phyloP scores from a whole-genome alignment of 495 filamentous ascomycete species.

The Pseudevernia furfuracea region DNA sequence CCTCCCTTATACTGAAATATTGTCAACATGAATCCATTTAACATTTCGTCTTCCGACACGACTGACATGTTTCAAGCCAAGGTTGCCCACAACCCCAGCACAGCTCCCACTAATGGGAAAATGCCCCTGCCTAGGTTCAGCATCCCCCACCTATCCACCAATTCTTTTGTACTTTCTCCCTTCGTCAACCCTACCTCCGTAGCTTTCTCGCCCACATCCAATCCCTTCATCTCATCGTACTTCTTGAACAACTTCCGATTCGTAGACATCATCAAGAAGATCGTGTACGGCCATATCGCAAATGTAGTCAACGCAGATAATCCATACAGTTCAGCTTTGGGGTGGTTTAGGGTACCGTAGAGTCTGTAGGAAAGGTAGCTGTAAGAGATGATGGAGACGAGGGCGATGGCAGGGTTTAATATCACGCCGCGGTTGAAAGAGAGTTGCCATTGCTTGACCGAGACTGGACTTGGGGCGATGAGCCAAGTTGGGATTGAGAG shows the following conservation, averaged over 20 bases:
- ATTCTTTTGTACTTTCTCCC: constrained; percentile 37
- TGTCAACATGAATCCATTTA: background rate
- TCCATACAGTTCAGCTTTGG: constrained; percentile 34
- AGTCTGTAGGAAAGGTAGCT: constrained; percentile 40
- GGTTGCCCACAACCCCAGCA: constrained; percentile 22
- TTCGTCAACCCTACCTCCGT: constrained; percentile 31
- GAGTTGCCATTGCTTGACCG: constrained; percentile 44
- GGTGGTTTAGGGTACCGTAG: constrained; percentile 20
- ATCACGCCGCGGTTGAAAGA: constrained; percentile 32
- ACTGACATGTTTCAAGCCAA: constrained; percentile 1
- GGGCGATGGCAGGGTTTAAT: constrained; percentile 31
- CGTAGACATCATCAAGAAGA: constrained; percentile 36
- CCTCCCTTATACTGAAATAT: background rate
- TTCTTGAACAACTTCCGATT: constrained; percentile 38
- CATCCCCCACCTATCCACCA: constrained; percentile 50
- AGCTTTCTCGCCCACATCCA: constrained; percentile 25
- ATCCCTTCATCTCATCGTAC: constrained; percentile 28
- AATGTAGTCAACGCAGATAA: constrained; percentile 36
- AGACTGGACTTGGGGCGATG: constrained; percentile 42
- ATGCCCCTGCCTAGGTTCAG: constrained; percentile 43
- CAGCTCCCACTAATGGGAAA: constrained; percentile 26
- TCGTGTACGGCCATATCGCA: constrained; percentile 45
- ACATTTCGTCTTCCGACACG: background rate
- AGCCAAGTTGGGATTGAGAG: constrained; percentile 44
- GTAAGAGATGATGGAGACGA: constrained; percentile 32